These are phyloP conservation scores for Glycine tomentella DNA, from an alignment of 306 rosid species.

Conservation along the genomic window DNA sequence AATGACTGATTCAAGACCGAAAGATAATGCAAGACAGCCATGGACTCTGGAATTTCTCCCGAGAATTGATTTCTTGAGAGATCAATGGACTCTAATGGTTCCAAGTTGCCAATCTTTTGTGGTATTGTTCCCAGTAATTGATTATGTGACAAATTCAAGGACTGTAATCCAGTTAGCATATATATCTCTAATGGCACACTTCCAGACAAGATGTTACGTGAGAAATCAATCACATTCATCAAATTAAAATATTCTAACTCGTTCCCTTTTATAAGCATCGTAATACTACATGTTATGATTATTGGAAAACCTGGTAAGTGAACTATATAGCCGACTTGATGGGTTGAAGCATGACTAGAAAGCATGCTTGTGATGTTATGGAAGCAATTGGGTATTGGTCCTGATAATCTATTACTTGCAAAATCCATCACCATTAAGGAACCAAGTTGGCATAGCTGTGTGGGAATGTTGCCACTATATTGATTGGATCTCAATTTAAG, in stretches of 20 bases:
- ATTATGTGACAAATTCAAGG: slow-evolving; percentile 48
- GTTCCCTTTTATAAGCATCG: slow-evolving; percentile 1
- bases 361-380: background rate
- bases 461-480: slow-evolving; percentile 29
- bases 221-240: slow-evolving; percentile 27
- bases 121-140: slow-evolving; percentile 42
- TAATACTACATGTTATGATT: no score
- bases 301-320: background rate
- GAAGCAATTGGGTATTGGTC: no score
- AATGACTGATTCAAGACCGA: background rate
- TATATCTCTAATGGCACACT: slow-evolving; percentile 31
- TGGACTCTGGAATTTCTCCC: background rate
- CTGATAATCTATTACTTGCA: slow-evolving; percentile 14
- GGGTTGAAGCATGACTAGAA: background rate
- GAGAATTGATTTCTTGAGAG: slow-evolving; percentile 26
- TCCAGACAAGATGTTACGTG: slow-evolving; percentile 42
- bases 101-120: slow-evolving; percentile 13
- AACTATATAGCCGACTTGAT: background rate
- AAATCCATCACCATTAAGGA: slow-evolving; percentile 24
- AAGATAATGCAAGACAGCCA: background rate
- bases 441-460: slow-evolving; percentile 16
- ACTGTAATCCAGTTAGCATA: slow-evolving; percentile 11
- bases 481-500: slow-evolving; percentile 23
- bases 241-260: background rate
- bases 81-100: slow-evolving; percentile 40